Percentiles rank a stretch among this genome's conserved stretches.
Evolutionary conservation across 2,329 filamentous ascomycete species (phyloP).

Genomic region (Gnomoniopsis sp.): DNA sequence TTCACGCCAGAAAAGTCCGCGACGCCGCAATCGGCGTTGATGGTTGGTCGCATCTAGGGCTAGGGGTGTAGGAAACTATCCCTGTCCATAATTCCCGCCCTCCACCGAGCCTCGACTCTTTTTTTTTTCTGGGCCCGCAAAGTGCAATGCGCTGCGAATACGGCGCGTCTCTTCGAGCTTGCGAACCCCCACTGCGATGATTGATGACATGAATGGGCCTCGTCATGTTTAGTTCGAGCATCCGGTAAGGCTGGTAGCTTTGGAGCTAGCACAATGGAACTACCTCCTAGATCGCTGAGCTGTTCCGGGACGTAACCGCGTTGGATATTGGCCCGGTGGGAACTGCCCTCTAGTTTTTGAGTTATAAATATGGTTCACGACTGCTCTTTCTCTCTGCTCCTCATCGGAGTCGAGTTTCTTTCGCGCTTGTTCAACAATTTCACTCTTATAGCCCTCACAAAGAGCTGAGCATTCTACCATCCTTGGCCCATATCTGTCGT

Average conservation of each 20-base stretch:
- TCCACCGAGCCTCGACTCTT: not conserved
- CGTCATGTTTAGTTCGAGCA: not conserved
- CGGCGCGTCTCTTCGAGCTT: not conserved
- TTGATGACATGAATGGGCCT: not conserved
- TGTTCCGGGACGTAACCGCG: not conserved
- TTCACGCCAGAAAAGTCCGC: not conserved
- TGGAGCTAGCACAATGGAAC: not conserved
- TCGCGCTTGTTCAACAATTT: not conserved
- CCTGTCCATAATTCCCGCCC: not conserved
- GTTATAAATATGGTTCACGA: constrained; percentile 9
- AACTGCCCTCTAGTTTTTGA: not conserved
- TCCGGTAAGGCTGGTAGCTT: not conserved
- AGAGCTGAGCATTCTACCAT: not conserved
- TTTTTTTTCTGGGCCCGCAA: not conserved
- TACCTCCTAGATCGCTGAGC: not conserved
- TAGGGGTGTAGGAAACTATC: not conserved
- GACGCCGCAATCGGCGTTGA: not conserved
- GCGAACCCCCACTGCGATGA: not conserved
- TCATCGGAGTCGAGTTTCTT: not conserved
- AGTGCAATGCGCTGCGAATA: not conserved
- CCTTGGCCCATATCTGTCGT: too few species aligned
- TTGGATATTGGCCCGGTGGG: not conserved
- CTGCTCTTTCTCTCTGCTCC: constrained; percentile 1
- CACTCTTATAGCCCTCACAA: not conserved
- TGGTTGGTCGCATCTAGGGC: not conserved